These are phyloP conservation scores for Arthrobotrys iridis DNA, from an alignment of 2,329 filamentous ascomycete genomes.

Conservation along the genomic window DNA sequence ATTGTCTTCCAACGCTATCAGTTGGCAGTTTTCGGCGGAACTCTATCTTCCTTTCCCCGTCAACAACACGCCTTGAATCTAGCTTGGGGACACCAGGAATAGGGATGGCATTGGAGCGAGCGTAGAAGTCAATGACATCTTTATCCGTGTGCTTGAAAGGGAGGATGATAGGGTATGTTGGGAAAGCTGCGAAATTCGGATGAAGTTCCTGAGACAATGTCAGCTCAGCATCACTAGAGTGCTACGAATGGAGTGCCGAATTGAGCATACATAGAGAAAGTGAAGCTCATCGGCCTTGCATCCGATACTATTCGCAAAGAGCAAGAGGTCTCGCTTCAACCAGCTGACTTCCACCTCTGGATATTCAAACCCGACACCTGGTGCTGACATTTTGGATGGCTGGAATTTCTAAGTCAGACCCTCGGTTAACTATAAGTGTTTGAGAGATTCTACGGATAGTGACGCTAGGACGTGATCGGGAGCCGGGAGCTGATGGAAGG, in stretches of 20 bases:
- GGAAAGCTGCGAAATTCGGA: conserved; percentile 85
- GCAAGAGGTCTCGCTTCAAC: conserved; percentile 85
- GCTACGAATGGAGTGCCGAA: background rate
- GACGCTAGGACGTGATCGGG: background rate
- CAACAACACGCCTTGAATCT: conserved; percentile 77
- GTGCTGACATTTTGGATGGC: conserved; percentile 19
- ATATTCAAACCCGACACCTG: conserved; percentile 73
- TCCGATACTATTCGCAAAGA: conserved; percentile 91
- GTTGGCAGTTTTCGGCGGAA: conserved; percentile 80
- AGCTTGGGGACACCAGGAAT: conserved; percentile 82
- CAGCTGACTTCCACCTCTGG: conserved; percentile 79
- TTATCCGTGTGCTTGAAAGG: conserved; percentile 80
- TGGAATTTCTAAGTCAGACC: background rate
- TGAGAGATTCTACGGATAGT: background rate
- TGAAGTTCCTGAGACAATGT: conserved; percentile 75
- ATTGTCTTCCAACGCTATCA: conserved; percentile 75
- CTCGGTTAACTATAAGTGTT: too few species aligned
- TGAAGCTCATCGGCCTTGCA: conserved; percentile 87
- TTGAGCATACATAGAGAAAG: conserved; percentile 80
- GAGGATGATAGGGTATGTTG: conserved; percentile 84
- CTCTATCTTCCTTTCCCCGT: conserved; percentile 82
- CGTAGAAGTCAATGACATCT: conserved; percentile 87
- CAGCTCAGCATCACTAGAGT: background rate
- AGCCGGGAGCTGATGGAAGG: background rate
- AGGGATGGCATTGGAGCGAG: conserved; percentile 69